Conservation (phyloP, 1,284 basidiomycete genomes). For the Ceratorhiza oryzae-sativae region DNA sequence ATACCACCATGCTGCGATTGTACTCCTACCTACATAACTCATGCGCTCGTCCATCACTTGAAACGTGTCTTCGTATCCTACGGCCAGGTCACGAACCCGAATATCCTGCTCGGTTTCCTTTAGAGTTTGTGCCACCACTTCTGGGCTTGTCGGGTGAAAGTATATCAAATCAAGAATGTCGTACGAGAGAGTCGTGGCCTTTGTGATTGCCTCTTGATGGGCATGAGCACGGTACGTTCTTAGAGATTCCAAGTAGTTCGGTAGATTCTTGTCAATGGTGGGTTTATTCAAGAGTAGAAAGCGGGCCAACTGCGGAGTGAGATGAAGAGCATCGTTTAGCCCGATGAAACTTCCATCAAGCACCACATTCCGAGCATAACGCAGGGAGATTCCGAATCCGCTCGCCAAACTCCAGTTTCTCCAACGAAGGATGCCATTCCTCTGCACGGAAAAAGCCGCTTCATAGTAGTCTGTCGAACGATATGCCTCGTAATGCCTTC, state of each 20-base stretch:
- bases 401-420: conserved; percentile 67
- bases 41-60: conserved; percentile 66
- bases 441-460: conserved; percentile 64
- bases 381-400: conserved; percentile 71
- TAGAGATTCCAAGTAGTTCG: conserved; percentile 59
- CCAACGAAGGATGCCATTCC: conserved; percentile 65
- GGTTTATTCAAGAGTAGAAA: conserved; percentile 70
- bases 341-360: conserved; percentile 67
- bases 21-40: conserved; percentile 59
- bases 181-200: conserved; percentile 67
- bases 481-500: conserved; percentile 59
- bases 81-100: conserved; percentile 63
- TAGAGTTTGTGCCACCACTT: conserved; percentile 57
- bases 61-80: conserved; percentile 60
- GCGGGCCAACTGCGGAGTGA: conserved; percentile 67
- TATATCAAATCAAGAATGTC: conserved; percentile 71
- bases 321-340: conserved; percentile 69
- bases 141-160: conserved; percentile 59
- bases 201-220: conserved; percentile 61
- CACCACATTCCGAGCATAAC: conserved; percentile 62
- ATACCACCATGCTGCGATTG: conserved; percentile 80
- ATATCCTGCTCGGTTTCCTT: conserved; percentile 61
- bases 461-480: conserved; percentile 59
- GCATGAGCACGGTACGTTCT: conserved; percentile 63
- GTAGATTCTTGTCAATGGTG: conserved; percentile 59